These are phyloP conservation scores for Theileria annulata DNA, from an alignment of 169 alveolate genomes.

Conservation along the genomic window DNA sequence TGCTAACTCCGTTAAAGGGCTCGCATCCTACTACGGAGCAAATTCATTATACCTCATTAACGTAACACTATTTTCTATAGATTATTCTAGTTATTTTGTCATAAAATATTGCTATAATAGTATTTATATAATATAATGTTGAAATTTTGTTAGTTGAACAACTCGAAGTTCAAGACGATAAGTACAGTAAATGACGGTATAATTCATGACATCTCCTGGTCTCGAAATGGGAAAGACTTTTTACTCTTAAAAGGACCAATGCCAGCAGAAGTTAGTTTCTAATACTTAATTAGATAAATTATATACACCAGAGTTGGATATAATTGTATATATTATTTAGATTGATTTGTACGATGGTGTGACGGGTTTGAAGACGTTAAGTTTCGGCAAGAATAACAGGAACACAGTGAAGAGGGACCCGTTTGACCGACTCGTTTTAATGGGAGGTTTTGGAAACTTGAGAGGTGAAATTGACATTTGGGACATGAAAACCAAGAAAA, in stretches of 20 bases:
- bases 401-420: slow-evolving; percentile 81
- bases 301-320: background rate
- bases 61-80: slow-evolving; percentile 40
- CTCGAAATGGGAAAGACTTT: slow-evolving; percentile 66
- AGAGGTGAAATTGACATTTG: slow-evolving; percentile 89
- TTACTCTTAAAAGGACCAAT: slow-evolving; percentile 71
- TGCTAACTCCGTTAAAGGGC: slow-evolving; percentile 73
- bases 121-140: background rate
- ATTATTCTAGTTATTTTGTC: background rate
- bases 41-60: slow-evolving; percentile 67
- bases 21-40: slow-evolving; percentile 71
- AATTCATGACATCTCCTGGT: slow-evolving; percentile 77
- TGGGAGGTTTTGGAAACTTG: slow-evolving; percentile 91
- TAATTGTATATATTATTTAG: slow-evolving; percentile 1
- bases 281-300: background rate
- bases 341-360: slow-evolving; percentile 66
- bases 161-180: slow-evolving; percentile 32
- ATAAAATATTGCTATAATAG: background rate
- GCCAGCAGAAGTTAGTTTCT: slow-evolving; percentile 65
- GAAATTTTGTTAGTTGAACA: slow-evolving; percentile 18
- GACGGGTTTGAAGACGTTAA: slow-evolving; percentile 63
- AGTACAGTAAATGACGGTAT: slow-evolving; percentile 66
- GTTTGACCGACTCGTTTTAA: slow-evolving; percentile 73
- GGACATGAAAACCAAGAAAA: slow-evolving; percentile 74
- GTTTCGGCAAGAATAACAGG: slow-evolving; percentile 79